Conservation (phyloP, 352 stramenopile genomes). For the Phytopythium montanum region DNA sequence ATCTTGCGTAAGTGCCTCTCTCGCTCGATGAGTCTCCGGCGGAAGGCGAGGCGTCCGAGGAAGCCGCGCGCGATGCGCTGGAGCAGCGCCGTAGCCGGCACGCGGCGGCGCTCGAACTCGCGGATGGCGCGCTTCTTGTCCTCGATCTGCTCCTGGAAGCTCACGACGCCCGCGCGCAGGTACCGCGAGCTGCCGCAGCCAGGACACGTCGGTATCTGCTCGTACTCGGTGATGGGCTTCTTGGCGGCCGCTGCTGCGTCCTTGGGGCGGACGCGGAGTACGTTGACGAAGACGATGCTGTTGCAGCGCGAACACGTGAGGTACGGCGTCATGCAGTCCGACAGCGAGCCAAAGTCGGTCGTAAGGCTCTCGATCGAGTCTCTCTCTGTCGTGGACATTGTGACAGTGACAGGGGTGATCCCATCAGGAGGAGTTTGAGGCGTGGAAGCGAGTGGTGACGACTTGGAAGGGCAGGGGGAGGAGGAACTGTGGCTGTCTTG, state of each 20-base stretch:
- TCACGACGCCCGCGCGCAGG: constrained; percentile 61
- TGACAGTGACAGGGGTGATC: neutral
- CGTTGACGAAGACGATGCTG: constrained; percentile 69
- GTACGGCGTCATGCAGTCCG: constrained; percentile 55
- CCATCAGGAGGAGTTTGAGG: neutral
- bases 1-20: constrained; percentile 53
- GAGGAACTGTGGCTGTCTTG: neutral
- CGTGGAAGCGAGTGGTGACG: neutral
- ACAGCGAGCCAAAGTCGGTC: constrained; percentile 5
- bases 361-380: neutral
- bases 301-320: constrained; percentile 80
- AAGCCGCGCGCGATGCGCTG: constrained; percentile 63
- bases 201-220: constrained; percentile 56
- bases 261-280: constrained; percentile 40
- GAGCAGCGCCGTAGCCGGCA: constrained; percentile 46
- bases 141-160: constrained; percentile 75
- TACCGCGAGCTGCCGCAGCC: constrained; percentile 71
- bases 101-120: constrained; percentile 55
- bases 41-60: constrained; percentile 54
- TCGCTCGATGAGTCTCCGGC: constrained; percentile 32
- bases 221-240: constrained; percentile 26
- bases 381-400: neutral
- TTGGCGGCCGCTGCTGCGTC: constrained; percentile 8
- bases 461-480: neutral
- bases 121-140: constrained; percentile 56